phyloP scores from a whole-genome alignment of 2,329 filamentous ascomycete species.

The Neurospora crassa region DNA sequence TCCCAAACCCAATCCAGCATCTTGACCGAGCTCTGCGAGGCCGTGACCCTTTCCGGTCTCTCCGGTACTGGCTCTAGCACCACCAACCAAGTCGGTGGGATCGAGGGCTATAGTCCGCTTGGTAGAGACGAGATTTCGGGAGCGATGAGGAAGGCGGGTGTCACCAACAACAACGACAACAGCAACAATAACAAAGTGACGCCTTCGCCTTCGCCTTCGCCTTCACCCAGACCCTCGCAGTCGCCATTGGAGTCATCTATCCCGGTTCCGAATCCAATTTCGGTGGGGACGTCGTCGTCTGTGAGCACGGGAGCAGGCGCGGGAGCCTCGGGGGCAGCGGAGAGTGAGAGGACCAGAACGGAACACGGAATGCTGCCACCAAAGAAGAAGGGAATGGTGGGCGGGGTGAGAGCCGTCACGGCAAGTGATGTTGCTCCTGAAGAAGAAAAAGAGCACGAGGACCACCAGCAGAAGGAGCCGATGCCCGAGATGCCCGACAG shows the following conservation, averaged over 20 bases:
- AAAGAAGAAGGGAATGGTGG: not conserved
- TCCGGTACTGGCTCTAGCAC: not conserved
- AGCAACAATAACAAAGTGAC: not conserved
- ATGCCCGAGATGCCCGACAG: not conserved
- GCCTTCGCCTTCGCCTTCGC: not conserved
- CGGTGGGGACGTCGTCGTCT: not conserved
- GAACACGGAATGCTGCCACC: not conserved
- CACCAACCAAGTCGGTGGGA: not conserved
- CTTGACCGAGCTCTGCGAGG: slow-evolving; percentile 16
- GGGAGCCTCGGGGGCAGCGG: not conserved
- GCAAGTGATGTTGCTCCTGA: not conserved
- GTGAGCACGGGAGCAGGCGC: not conserved
- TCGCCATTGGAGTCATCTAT: not conserved
- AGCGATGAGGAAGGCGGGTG: not conserved
- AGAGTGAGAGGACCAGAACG: not conserved
- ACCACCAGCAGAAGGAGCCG: not conserved
- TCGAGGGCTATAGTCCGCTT: slow-evolving; percentile 15
- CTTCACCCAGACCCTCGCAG: not conserved
- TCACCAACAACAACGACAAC: not conserved
- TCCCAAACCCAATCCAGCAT: slow-evolving; percentile 18
- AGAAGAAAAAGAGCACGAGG: not conserved
- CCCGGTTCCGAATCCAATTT: not conserved
- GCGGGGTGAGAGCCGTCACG: not conserved
- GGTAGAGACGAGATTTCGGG: not conserved
- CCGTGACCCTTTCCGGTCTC: slow-evolving; percentile 5